Conservation (phyloP, 805 yeast genomes). For the Hanseniaspora pseudoguilliermondii region DNA sequence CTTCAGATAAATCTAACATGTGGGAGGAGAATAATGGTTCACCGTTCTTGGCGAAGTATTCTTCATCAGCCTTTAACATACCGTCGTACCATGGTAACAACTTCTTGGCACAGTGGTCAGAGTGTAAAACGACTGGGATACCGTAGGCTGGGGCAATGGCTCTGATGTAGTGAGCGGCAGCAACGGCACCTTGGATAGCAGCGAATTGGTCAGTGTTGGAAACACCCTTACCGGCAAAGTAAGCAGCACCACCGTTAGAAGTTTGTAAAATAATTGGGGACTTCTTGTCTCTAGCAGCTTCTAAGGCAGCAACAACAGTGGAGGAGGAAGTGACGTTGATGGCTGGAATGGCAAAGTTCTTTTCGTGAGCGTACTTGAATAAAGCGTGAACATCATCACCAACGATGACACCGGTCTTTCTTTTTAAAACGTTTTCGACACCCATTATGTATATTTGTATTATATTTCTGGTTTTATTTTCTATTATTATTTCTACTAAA, state of each 20-base stretch:
- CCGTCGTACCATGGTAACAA: slow-evolving; percentile 98
- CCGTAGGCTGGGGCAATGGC: slow-evolving; percentile 93
- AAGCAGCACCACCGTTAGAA: slow-evolving; percentile 99
- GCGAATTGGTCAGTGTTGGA: slow-evolving; percentile 87
- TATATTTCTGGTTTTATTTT: slow-evolving; percentile 1
- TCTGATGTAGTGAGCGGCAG: slow-evolving; percentile 97
- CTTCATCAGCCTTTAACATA: slow-evolving; percentile 94
- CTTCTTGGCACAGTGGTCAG: slow-evolving; percentile 98
- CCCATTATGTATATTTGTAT: slow-evolving; percentile 33
- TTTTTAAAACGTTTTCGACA: slow-evolving; percentile 60
- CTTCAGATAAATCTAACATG: slow-evolving; percentile 97
- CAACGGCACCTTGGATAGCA: slow-evolving; percentile 85
- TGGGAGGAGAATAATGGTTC: slow-evolving; percentile 97
- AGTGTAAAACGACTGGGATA: slow-evolving; percentile 90
- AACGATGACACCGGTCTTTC: slow-evolving; percentile 96
- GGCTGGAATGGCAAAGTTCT: slow-evolving; percentile 95
- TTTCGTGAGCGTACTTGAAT: slow-evolving; percentile 84
- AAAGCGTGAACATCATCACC: slow-evolving; percentile 84
- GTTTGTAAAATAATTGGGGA: slow-evolving; percentile 94
- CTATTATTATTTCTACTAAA: no score
- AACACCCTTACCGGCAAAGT: slow-evolving; percentile 99
- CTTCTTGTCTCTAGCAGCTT: slow-evolving; percentile 89
- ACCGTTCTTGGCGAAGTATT: slow-evolving; percentile 70
- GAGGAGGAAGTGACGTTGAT: slow-evolving; percentile 97
- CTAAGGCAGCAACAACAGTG: slow-evolving; percentile 90